Evolutionary conservation across 768 basidiomycete genomes (phyloP).

Genomic region (Auriculariales sp.): DNA sequence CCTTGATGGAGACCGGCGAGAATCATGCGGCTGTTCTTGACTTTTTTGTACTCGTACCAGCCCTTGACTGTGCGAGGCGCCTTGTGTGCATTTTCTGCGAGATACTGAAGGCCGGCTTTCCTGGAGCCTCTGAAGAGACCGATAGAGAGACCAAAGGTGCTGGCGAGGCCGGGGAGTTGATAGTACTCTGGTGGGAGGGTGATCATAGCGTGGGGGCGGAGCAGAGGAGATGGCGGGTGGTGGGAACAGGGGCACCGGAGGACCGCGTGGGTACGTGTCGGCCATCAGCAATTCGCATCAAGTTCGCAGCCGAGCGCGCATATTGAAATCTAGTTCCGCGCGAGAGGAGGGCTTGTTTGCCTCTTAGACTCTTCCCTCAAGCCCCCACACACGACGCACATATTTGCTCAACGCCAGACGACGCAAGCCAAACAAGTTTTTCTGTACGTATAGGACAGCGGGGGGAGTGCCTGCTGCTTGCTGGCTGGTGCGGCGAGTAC

Average conservation of each 20-base stretch:
- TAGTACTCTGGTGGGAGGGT: slow-evolving; percentile 44
- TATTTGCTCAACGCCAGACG: too few species aligned
- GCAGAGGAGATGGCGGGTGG: not conserved
- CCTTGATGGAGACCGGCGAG: slow-evolving; percentile 57
- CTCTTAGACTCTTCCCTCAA: too few species aligned
- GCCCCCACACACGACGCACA: too few species aligned
- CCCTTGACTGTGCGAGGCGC: slow-evolving; percentile 74
- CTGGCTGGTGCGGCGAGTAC: too few species aligned
- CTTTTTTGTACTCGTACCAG: slow-evolving; percentile 95
- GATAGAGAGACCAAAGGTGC: slow-evolving; percentile 47
- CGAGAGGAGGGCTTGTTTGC: too few species aligned
- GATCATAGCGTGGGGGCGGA: slow-evolving; percentile 10
- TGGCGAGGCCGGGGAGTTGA: slow-evolving; percentile 43
- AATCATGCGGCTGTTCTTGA: slow-evolving; percentile 81
- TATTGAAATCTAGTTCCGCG: too few species aligned
- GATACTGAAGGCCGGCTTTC: slow-evolving; percentile 57
- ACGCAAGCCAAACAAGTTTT: too few species aligned
- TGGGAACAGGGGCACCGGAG: not conserved
- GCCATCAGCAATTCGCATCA: too few species aligned
- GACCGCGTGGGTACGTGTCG: not conserved
- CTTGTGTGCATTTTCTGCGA: slow-evolving; percentile 88
- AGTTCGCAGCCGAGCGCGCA: too few species aligned
- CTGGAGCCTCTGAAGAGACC: slow-evolving; percentile 64
- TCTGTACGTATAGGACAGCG: too few species aligned
- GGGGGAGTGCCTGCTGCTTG: too few species aligned